phyloP scores from a whole-genome alignment of 1,284 basidiomycete genomes.

The Apiotrichum gamsii region DNA sequence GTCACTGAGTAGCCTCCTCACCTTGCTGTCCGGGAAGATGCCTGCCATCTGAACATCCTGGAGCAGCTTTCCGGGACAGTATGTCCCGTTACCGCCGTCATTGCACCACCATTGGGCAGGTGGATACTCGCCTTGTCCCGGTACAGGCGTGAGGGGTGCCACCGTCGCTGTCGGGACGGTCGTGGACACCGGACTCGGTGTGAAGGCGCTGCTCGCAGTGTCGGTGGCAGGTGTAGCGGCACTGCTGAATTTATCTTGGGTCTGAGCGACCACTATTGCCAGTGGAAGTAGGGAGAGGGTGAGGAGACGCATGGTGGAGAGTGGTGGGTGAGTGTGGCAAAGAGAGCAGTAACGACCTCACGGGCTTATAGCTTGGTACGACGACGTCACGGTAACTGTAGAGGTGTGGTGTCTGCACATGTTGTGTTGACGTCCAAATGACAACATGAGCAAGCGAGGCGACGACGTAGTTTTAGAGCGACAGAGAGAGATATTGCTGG shows the following conservation, averaged over 20 bases:
- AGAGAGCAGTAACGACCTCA: no score
- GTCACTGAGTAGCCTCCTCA: conserved; percentile 27
- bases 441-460: no score
- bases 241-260: not conserved
- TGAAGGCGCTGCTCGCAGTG: no score
- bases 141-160: conserved; percentile 54
- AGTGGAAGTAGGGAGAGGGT: not conserved
- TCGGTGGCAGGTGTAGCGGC: conserved; percentile 20
- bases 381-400: no score
- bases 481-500: no score
- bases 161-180: conserved; percentile 58
- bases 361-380: no score
- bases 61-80: conserved; percentile 70
- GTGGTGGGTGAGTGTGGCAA: no score
- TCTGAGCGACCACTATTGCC: not conserved
- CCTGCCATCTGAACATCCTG: conserved; percentile 77
- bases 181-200: no score
- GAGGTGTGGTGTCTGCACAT: no score
- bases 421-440: no score
- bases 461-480: no score
- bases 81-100: conserved; percentile 57
- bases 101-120: conserved; percentile 55
- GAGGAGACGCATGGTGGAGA: not conserved
- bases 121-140: conserved; percentile 63
- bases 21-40: conserved; percentile 76